phyloP scores from a whole-genome alignment of 495 filamentous ascomycete genomes.

The Aspergillus bertholletiae region DNA sequence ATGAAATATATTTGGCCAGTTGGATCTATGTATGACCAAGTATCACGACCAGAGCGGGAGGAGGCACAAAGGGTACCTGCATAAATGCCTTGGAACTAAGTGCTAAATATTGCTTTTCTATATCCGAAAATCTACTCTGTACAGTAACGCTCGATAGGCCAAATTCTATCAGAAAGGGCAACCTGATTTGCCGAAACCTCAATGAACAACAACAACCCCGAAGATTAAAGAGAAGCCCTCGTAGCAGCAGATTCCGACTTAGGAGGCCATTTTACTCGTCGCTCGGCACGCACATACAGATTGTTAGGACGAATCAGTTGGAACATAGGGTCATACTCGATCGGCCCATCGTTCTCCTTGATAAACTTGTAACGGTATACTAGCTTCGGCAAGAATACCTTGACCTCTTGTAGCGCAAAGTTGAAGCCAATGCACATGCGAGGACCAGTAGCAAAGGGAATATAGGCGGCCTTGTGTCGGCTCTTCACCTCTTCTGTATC shows the following conservation, averaged over 20 bases:
- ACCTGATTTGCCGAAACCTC: background rate
- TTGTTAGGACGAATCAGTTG: conserved; percentile 52
- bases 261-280: conserved; percentile 42
- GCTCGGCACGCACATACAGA: conserved; percentile 47
- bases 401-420: conserved; percentile 53
- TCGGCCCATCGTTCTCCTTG: conserved; percentile 33
- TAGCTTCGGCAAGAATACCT: conserved; percentile 48
- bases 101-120: no score
- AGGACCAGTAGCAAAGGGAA: conserved; percentile 49
- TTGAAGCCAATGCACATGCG: conserved; percentile 57
- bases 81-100: no score
- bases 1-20: no score
- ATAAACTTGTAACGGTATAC: conserved; percentile 51
- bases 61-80: no score
- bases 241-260: conserved; percentile 5
- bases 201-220: background rate
- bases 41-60: no score
- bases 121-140: no score
- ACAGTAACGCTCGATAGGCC: no score
- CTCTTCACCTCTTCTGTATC: conserved; percentile 45
- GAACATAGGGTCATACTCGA: conserved; percentile 57
- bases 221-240: background rate
- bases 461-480: conserved; percentile 41
- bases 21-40: no score
- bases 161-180: no score